Base-by-base conservation (phyloP, 345 rosid genomes). In the Pistacia vera region DNA sequence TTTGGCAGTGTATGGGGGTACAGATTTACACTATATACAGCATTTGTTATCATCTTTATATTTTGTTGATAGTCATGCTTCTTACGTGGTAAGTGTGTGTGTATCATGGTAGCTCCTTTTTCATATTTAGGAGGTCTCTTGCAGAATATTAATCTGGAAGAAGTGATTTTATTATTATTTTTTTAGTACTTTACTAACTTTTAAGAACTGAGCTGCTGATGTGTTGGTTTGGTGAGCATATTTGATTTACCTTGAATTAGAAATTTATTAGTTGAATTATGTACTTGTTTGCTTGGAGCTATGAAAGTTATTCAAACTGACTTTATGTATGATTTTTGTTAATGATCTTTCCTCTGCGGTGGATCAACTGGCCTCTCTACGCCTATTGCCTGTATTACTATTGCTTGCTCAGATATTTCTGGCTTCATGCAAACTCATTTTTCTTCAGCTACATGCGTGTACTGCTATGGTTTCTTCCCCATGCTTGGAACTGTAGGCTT, bases 1-100 rank as follows among this genome's bases (percentile, higher is more conserved):
- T 87, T 87, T 73, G 88, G 88, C 60, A 87, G 90, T 71, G 88
- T 87, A 17, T 87, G 90, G 90, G 90, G 90, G 77, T 88, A 87
- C 83, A 83, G 83, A 87, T 87, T 72, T 87, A 87, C 78, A 87
- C 90, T 30, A 87, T 87, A 16, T 87, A 87, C 79, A 87, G 90
- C 81, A 87, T 87, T 74, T 62, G 85, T 87, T 36, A 85, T 87
- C 2, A 88, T 87, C 76, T 87, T 87, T 78, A 87, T 87, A 87
- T 87, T 72, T 88, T 87, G 63, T 55, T 87, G 76, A 85, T 87
- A 13, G 90, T 87, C 81, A 87, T 44, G 90, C 90, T 51, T 87
- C n/a, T n/a, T n/a, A n/a, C n/a, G n/a, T 72, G 90, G 33, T 30
- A 30, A 77, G 33, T 30, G 33, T 30, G 33, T 30, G 33, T 30